Base-by-base conservation (phyloP, 1,284 basidiomycete species). In the Anthracocystis walkeri region DNA sequence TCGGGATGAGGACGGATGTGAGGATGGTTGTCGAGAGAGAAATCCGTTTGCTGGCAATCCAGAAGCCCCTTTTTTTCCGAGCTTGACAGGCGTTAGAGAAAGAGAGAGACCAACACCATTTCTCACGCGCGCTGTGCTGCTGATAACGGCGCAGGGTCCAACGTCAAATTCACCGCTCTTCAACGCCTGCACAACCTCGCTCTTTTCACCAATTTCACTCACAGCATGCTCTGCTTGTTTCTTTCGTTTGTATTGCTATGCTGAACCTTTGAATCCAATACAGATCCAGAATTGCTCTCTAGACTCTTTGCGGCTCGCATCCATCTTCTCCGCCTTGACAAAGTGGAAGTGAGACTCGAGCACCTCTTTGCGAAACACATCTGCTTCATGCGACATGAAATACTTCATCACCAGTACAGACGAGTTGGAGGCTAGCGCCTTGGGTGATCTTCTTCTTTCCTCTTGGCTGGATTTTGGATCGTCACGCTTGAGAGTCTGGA, bases 251-350 rank as follows among this genome's bases (percentile, higher is more conserved):
- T 5, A 42, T 25, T 55, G 41, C 29, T 44, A 29, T 18, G 40
- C 35, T 38, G 14, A 12, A 31, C 77, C 63, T 44, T 60, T 74
- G 45, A 63, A 75, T 1, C 78, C 78, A 27, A 62, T 61, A 23
- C 79, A 81, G 31, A 82, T 68, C 81, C 81, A 82, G 46, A 79
- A 82, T 45, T 78, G 76, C 45, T 82, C 81, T 27, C 78, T 63
- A 7, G 80, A 81, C 52, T 74, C 75, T 38, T 80, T 56, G 7
- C 81, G 74, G 49, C 80, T 81, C 4, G 79, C 81, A 1, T 66
- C 63, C 70, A 80, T 77, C 58, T 82, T 82, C 23, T 79, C 79
- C 3, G 73, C 58, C 35, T 74, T 78, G 55, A 82, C 81, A 35
- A 65, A 58, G 10, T 52, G 49, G 35, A 82, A 82, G 53, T 69